Conservation (phyloP, 306 rosid genomes). For the Malus domestica region ASM211411v1 NC_041801.1:19109001-19109500, state of each 20-base stretch:
- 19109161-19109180: background rate
- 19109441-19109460: constrained; percentile 58
- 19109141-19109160: too few relatives aligned
- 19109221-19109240: too few relatives aligned
- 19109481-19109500: constrained; percentile 72
- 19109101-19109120: background rate
- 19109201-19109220: too few relatives aligned
- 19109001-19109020: constrained; percentile 42
- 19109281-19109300: constrained; percentile 92
- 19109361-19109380: constrained; percentile 49
- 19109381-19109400: constrained; percentile 95
- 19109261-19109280: constrained; percentile 54
- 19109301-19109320: constrained; percentile 90
- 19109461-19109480: constrained; percentile 65
- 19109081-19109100: background rate
- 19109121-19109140: background rate
- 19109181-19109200: too few relatives aligned
- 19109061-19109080: background rate
- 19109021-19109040: constrained; percentile 1
- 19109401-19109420: constrained; percentile 66
- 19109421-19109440: constrained; percentile 61
- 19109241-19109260: too few relatives aligned
- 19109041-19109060: constrained; percentile 1
- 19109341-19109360: constrained; percentile 67
- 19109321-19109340: constrained; percentile 78